A percentile compares a stretch with the other conserved stretches of the same genome.
Evolutionary conservation across 208 protist species (phyloP).

Genomic region (Acanthamoeba royreba): DNA sequence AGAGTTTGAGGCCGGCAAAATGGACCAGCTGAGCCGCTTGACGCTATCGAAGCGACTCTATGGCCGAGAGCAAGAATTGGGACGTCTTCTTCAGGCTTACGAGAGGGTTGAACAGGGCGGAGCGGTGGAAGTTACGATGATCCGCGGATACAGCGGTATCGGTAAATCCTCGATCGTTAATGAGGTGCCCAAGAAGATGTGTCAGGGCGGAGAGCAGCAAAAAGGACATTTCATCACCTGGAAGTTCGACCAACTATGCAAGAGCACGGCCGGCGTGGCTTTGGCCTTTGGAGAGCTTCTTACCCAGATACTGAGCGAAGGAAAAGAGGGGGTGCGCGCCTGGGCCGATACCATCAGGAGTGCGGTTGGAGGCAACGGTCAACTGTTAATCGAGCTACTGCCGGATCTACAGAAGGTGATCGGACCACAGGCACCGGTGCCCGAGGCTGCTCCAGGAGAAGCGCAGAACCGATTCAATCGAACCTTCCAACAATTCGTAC

Average conservation of each 20-base stretch:
- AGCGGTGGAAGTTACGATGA: neutral
- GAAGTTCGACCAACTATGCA: slow-evolving; percentile 41
- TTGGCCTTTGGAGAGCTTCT: slow-evolving; percentile 17
- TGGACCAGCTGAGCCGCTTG: slow-evolving; percentile 12
- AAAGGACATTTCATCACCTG: slow-evolving; percentile 37
- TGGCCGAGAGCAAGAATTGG: neutral
- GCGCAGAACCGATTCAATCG: slow-evolving; percentile 41
- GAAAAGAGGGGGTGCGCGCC: neutral
- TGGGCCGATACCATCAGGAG: neutral
- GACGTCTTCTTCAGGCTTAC: neutral
- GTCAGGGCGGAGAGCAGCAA: neutral
- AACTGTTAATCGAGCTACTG: slow-evolving; percentile 32
- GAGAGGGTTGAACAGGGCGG: neutral
- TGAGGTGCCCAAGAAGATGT: neutral
- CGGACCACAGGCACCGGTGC: neutral
- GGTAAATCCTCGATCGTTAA: slow-evolving; percentile 13
- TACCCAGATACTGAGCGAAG: neutral
- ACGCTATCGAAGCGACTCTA: neutral
- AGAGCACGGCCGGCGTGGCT: slow-evolving; percentile 4
- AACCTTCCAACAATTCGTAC: slow-evolving; percentile 39
- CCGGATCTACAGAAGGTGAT: slow-evolving; percentile 37
- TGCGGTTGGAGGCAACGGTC: slow-evolving; percentile 1
- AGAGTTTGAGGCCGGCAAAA: neutral
- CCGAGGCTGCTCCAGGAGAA: neutral
- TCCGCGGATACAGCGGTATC: slow-evolving; percentile 36